These are phyloP conservation scores for Aspergillus sp. DNA, from an alignment of 2,329 filamentous ascomycete species.

Conservation along the genomic window DNA sequence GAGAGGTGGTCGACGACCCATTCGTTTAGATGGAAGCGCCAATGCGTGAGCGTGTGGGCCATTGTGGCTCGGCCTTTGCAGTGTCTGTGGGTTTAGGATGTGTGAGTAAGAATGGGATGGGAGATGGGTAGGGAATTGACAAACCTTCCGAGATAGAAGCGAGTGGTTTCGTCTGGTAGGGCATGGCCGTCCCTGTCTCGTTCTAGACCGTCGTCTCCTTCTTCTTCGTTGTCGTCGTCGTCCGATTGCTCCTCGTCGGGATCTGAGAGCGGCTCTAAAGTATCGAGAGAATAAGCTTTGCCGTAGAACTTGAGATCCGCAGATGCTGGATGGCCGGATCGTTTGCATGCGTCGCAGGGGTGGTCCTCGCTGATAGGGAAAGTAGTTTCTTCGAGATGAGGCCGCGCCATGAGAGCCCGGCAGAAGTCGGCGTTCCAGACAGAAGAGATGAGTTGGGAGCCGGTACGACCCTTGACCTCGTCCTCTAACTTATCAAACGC, in stretches of 20 bases:
- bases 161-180: slow-evolving; percentile 45
- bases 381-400: slow-evolving; percentile 55
- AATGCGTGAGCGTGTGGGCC: slow-evolving; percentile 71
- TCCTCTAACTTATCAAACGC: slow-evolving; percentile 72
- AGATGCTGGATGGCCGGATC: slow-evolving; percentile 66
- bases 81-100: slow-evolving; percentile 32
- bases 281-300: slow-evolving; percentile 63
- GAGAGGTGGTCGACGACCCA: slow-evolving; percentile 66
- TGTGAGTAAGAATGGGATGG: neutral
- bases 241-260: slow-evolving; percentile 43
- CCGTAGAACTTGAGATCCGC: slow-evolving; percentile 64
- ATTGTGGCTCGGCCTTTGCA: slow-evolving; percentile 67
- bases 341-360: slow-evolving; percentile 70
- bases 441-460: slow-evolving; percentile 70
- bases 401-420: slow-evolving; percentile 64
- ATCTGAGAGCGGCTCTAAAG: slow-evolving; percentile 61
- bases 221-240: slow-evolving; percentile 33
- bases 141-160: slow-evolving; percentile 55
- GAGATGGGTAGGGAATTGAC: neutral
- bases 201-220: slow-evolving; percentile 35
- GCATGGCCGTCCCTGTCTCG: slow-evolving; percentile 46
- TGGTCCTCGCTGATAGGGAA: slow-evolving; percentile 47
- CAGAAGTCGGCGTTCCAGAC: slow-evolving; percentile 69
- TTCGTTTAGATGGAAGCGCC: slow-evolving; percentile 72
- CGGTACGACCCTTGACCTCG: slow-evolving; percentile 66